Evolutionary conservation across 805 yeast genomes (phyloP), one percentile per base, ranked within the genome.

Genomic region (Priceomyces fermenticarens): DNA sequence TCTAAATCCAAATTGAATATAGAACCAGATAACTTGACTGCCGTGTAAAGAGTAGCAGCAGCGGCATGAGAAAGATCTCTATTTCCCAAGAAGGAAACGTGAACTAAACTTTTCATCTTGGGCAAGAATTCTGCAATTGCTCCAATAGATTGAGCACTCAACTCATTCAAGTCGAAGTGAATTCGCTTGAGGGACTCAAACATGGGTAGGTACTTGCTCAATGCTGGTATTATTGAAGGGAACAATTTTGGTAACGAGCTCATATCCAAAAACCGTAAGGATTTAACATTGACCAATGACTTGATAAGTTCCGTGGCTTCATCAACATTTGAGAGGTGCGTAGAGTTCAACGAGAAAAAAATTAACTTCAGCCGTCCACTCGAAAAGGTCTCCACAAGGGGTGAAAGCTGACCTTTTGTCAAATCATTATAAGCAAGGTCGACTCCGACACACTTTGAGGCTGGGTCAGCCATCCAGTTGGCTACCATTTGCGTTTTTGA

Each of bases 391-490:
- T 68, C 56, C 15, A 70, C 73, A 40, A 77, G 67, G 1, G 78
- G 78, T n/a, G 44, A 39, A 38, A 78, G 55, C 49, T 72, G 73
- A 2, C 76, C 77, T 3, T 63, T 49, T 27, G 73, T 67, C 40
- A 78, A 55, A 51, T 76, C 78, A 52, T 78, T 78, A 50, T 72
- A 75, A 1, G 78, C 83, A 34, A 78, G 61, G 55, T 78, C 83
- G 13, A 78, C 67, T 1, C 83, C 83, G 33, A 68, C 62, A 54
- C 82, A 77, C 16, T 70, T 72, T 12, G 74, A 67, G 8, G 55
- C 47, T 8, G 68, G 67, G 26, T 57, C 54, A 7, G 70, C 60
- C 26, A 78, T 65, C 83, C 83, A 78, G 29, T 66, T 55, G 6
- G 77, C 68, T 32, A 78, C 58, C 12, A 67, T 52, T 27, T 62